phyloP scores from a whole-genome alignment of 2,329 filamentous ascomycete species.

The Sarocladium brachiariae region DNA sequence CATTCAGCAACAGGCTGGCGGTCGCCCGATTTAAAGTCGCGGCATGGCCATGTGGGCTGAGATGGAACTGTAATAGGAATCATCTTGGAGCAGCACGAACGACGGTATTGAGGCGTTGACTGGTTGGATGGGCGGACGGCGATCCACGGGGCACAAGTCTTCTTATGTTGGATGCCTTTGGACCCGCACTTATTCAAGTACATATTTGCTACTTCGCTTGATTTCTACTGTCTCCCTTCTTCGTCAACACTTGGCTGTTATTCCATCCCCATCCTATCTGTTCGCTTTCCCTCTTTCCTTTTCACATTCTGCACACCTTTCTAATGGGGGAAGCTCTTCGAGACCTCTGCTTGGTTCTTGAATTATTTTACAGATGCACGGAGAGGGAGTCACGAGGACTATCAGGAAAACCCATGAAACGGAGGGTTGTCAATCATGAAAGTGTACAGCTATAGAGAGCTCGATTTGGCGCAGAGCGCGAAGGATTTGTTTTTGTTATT shows the following conservation, averaged over 20 bases:
- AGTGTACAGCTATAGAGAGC: slow-evolving; percentile 30
- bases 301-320: slow-evolving; percentile 17
- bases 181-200: slow-evolving; percentile 16
- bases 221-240: slow-evolving; percentile 8
- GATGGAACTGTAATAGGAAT: background rate
- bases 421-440: slow-evolving; percentile 15
- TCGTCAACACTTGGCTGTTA: slow-evolving; percentile 6
- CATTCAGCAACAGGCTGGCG: slow-evolving; percentile 18
- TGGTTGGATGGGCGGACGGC: slow-evolving; percentile 22
- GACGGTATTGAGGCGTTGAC: slow-evolving; percentile 17
- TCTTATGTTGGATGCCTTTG: slow-evolving; percentile 12
- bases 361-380: slow-evolving; percentile 13
- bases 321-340: slow-evolving; percentile 22
- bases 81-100: slow-evolving; percentile 8
- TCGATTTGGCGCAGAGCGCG: slow-evolving; percentile 28
- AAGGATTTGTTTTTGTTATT: background rate
- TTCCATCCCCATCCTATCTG: background rate
- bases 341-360: slow-evolving; percentile 20
- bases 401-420: slow-evolving; percentile 10
- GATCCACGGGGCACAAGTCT: slow-evolving; percentile 23
- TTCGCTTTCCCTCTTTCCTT: background rate
- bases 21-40: slow-evolving; percentile 10
- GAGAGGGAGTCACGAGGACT: background rate
- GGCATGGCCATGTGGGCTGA: background rate
- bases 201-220: slow-evolving; percentile 13